These are phyloP conservation scores for Mariannaea elegans DNA, from an alignment of 2,329 filamentous ascomycete genomes.

Conservation along the genomic window DNA sequence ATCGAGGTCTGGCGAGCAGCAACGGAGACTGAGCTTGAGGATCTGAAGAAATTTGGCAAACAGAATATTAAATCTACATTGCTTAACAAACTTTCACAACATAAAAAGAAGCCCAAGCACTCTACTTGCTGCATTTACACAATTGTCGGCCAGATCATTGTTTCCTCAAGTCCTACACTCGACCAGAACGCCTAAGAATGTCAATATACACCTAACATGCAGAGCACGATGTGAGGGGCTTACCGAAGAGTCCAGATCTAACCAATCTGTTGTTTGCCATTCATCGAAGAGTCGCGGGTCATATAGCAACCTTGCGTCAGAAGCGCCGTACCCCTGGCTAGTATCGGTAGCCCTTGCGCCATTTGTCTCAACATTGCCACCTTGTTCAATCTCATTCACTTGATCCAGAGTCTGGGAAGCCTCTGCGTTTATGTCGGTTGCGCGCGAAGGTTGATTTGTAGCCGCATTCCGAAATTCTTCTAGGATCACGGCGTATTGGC, in stretches of 20 bases:
- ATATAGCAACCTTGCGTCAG: neutral
- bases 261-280: slow-evolving; percentile 31
- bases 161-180: slow-evolving; percentile 14
- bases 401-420: neutral
- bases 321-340: neutral
- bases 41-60: slow-evolving; percentile 45
- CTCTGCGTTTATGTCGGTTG: neutral
- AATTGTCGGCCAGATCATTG: slow-evolving; percentile 23
- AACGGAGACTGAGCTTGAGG: slow-evolving; percentile 45
- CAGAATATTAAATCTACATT: neutral
- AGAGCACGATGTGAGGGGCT: neutral
- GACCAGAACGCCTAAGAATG: slow-evolving; percentile 20
- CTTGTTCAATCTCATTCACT: neutral
- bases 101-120: neutral
- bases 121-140: neutral
- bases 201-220: neutral
- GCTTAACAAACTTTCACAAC: neutral
- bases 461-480: slow-evolving; percentile 26
- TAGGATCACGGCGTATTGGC: slow-evolving; percentile 30
- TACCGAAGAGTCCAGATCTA: slow-evolving; percentile 31
- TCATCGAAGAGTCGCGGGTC: slow-evolving; percentile 23
- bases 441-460: neutral
- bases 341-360: neutral
- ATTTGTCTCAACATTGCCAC: neutral
- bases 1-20: slow-evolving; percentile 50